phyloP scores from a whole-genome alignment of 1,284 basidiomycete species.

The Rhodotorula sp. region DNA sequence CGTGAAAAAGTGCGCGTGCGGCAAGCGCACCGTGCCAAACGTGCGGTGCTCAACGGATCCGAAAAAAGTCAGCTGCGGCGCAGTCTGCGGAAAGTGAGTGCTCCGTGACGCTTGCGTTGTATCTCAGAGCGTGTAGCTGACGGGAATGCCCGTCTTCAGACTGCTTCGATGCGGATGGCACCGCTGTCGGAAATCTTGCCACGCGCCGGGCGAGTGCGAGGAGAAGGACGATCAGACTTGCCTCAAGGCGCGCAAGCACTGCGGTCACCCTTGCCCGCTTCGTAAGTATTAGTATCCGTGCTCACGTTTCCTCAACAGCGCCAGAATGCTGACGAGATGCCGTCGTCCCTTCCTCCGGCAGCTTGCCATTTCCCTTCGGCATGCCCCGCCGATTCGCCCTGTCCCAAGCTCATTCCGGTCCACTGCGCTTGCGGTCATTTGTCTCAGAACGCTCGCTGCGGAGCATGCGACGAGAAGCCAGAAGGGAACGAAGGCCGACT shows the following conservation, averaged over 20 bases:
- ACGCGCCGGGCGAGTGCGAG: slow-evolving; percentile 70
- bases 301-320: not conserved
- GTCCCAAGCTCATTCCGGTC: slow-evolving; percentile 56
- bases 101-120: too few species aligned
- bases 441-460: slow-evolving; percentile 68
- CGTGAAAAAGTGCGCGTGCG: slow-evolving; percentile 77
- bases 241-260: slow-evolving; percentile 76
- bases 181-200: slow-evolving; percentile 74
- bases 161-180: slow-evolving; percentile 80
- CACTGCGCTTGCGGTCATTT: slow-evolving; percentile 79
- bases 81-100: slow-evolving; percentile 68
- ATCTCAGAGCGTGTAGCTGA: too few species aligned
- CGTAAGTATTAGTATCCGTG: not conserved
- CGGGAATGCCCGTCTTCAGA: slow-evolving; percentile 46
- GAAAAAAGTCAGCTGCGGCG: slow-evolving; percentile 76
- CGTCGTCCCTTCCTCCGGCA: slow-evolving; percentile 21
- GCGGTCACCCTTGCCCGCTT: slow-evolving; percentile 65
- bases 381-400: slow-evolving; percentile 76
- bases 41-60: slow-evolving; percentile 68
- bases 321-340: not conserved
- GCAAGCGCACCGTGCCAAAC: slow-evolving; percentile 68
- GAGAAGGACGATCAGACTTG: slow-evolving; percentile 66
- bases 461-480: slow-evolving; percentile 57
- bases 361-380: slow-evolving; percentile 80
- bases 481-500: slow-evolving; percentile 52